These are phyloP conservation scores for Gelatoporia subvermispora DNA, from an alignment of 768 basidiomycete species.

Conservation along the genomic window DNA sequence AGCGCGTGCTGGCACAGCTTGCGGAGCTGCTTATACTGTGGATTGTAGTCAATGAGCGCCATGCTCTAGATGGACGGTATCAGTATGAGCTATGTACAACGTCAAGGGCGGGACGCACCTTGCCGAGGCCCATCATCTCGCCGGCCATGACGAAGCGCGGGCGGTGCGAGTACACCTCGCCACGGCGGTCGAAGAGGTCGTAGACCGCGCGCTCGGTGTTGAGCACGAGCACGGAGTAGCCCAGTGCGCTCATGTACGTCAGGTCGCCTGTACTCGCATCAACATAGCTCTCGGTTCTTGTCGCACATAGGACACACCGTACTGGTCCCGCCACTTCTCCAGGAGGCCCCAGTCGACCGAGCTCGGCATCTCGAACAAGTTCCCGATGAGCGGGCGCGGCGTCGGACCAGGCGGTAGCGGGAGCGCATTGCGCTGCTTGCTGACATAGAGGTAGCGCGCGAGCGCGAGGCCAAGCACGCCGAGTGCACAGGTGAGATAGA, in stretches of 20 bases:
- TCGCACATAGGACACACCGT: too few relatives aligned
- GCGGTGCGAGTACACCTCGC: background rate
- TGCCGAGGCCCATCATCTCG: constrained; percentile 17
- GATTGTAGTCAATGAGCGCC: too few relatives aligned
- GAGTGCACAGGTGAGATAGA: too few relatives aligned
- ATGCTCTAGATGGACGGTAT: too few relatives aligned
- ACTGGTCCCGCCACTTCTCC: background rate
- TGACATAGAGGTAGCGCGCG: too few relatives aligned
- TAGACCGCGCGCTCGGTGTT: background rate
- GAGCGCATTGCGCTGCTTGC: too few relatives aligned
- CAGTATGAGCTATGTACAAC: too few relatives aligned
- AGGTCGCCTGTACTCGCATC: constrained; percentile 1
- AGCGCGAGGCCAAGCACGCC: too few relatives aligned
- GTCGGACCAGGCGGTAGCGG: constrained; percentile 28
- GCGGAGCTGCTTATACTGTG: too few relatives aligned
- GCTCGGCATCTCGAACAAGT: constrained; percentile 22
- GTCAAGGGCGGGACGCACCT: too few relatives aligned
- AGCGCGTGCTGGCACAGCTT: constrained; percentile 10
- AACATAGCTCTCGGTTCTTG: background rate
- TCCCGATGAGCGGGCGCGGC: constrained; percentile 22
- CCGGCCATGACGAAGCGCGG: constrained; percentile 15
- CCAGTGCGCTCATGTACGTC: background rate
- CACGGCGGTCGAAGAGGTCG: constrained; percentile 1
- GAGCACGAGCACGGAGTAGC: background rate
- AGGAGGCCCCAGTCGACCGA: constrained; percentile 14